Percentiles rank a stretch among this genome's conserved stretches.
These are phyloP conservation scores for Xerocomellus dryophilus DNA, from an alignment of 768 basidiomycete species.

Conservation along the genomic window DNA sequence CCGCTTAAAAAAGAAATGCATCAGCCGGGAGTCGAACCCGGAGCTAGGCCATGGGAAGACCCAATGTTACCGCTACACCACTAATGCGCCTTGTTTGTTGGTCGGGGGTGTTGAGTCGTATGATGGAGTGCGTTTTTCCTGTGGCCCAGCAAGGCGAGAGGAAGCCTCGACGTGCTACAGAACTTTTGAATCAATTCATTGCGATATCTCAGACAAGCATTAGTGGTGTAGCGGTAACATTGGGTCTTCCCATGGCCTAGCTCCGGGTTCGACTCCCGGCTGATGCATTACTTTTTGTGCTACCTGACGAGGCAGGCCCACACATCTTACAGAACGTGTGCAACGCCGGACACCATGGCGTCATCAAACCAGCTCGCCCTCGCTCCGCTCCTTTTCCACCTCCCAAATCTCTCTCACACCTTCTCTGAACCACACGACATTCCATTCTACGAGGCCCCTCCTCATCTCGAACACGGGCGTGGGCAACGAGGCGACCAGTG, in stretches of 20 bases:
- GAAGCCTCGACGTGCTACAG: too few relatives aligned
- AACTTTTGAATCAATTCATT: too few relatives aligned
- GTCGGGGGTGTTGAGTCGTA: too few relatives aligned
- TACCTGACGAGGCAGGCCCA: too few relatives aligned
- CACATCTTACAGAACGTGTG: not conserved
- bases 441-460: conserved; percentile 79
- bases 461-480: conserved; percentile 69
- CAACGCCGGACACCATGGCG: too few relatives aligned
- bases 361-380: conserved; percentile 17
- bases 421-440: conserved; percentile 80
- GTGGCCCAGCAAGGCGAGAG: too few relatives aligned
- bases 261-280: conserved; percentile 61
- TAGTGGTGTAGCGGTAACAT: conserved; percentile 82
- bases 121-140: too few relatives aligned
- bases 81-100: conserved; percentile 27
- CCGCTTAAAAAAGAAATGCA: conserved; percentile 34
- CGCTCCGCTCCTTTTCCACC: conserved; percentile 57
- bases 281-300: conserved; percentile 34
- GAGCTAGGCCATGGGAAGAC: conserved; percentile 75
- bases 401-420: conserved; percentile 81
- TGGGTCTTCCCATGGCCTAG: conserved; percentile 79
- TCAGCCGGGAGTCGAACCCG: conserved; percentile 60
- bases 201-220: too few relatives aligned
- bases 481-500: conserved; percentile 69
- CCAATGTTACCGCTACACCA: conserved; percentile 88